Evolutionary conservation across 352 stramenopile genomes (phyloP), one percentile per base, ranked within the genome.

Genomic region (Pythium graminicola): DNA sequence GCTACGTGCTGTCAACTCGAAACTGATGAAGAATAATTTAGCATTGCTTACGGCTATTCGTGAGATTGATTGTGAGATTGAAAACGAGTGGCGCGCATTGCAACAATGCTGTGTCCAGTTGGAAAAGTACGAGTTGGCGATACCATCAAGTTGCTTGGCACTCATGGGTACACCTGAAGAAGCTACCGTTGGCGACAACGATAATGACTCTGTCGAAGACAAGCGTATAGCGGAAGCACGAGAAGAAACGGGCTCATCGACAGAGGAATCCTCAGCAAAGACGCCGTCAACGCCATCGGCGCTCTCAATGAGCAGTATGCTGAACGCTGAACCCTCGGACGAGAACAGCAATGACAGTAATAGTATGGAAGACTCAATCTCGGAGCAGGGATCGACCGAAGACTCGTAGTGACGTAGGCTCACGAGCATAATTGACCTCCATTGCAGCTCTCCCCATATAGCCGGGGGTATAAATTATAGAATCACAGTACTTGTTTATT

Each of bases 21-120:
- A 59, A 50, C 70, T 85, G 13, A 85, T 85, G 74, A 66, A 71
- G 50, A 64, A 52, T 11, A 85, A 85, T 33, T 50, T 85, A 36
- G 44, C 61, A 43, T 55, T 78, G 43, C 64, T 85, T 6, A 78
- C 81, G 67, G 49, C 67, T 19, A 73, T 81, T 27, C 65, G 74
- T 22, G 70, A 85, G 54, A 58, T 47, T 0, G 70, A 85, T 17
- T 63, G 58, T 5, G 61, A 77, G 36, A 72, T 81, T 24, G 31
- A 69, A 5, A 32, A 48, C 0, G 47, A 69, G 35, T 71, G 62
- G n/a, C 19, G 43, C 14, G 17, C 64, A 24, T 44, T 85, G 38
- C 42, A 67, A 35, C 20, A 50, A 27, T 56, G 67, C 40, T 74
- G 57, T 28, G 40, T 59, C 10, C 32, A 44, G 24, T 29, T 85